phyloP scores from a whole-genome alignment of 495 filamentous ascomycete genomes.

The Amniculicola lignicola region DNA sequence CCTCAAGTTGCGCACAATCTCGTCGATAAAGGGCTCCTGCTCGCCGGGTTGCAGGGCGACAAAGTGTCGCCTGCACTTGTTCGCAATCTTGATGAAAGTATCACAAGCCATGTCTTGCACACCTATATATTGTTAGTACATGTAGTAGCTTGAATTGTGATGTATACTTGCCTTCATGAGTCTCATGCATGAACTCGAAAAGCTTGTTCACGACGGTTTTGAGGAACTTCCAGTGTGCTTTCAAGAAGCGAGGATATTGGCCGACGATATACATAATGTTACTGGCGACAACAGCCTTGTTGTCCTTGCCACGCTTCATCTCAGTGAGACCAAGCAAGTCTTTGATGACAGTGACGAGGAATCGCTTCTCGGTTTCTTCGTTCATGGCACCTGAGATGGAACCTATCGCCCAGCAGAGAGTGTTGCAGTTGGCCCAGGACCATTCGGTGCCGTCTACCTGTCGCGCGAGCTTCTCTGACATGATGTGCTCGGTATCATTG shows the following conservation, averaged over 20 bases:
- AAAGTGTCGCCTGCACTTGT: conserved; percentile 96
- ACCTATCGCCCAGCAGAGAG: conserved; percentile 97
- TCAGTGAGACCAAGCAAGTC: conserved; percentile 96
- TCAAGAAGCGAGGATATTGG: conserved; percentile 95
- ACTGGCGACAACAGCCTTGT: conserved; percentile 97
- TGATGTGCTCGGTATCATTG: conserved; percentile 94
- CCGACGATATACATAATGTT: conserved; percentile 99
- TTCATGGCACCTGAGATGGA: conserved; percentile 99
- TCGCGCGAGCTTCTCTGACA: conserved; percentile 94
- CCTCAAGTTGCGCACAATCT: conserved; percentile 91
- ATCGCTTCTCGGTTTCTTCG: conserved; percentile 97
- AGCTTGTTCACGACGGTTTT: conserved; percentile 99
- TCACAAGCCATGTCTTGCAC: conserved; percentile 99
- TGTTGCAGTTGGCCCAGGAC: conserved; percentile 99
- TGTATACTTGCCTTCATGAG: no score
- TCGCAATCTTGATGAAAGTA: conserved; percentile 99
- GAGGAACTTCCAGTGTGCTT: conserved; percentile 99
- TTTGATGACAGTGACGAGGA: conserved; percentile 97
- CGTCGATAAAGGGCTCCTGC: conserved; percentile 93
- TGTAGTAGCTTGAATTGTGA: no score
- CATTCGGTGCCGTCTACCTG: conserved; percentile 95
- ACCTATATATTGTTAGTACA: no score
- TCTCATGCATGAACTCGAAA: conserved; percentile 99
- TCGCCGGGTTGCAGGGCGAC: conserved; percentile 94
- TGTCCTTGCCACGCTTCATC: conserved; percentile 98